A percentile compares a stretch with the other conserved stretches of the same genome.
Conservation (phyloP, 192 early-diverging fungal genomes). For the Entrophospora sp. region DNA sequence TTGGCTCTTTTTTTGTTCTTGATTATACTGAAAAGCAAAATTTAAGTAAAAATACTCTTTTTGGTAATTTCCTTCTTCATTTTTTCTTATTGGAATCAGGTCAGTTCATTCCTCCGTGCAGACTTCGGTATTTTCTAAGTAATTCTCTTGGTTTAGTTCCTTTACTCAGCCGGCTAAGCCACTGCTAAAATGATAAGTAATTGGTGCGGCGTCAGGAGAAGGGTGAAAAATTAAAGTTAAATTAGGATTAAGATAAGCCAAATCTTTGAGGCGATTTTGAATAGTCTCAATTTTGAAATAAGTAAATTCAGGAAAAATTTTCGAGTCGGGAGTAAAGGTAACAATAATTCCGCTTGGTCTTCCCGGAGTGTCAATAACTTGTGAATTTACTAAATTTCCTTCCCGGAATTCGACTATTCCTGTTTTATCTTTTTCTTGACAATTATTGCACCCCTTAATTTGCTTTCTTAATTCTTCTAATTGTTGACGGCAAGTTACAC, state of each 20-base stretch:
- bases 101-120: background rate
- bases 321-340: background rate
- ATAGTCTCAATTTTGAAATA: slow-evolving; percentile 10
- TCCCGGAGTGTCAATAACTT: background rate
- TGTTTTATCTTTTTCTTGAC: background rate
- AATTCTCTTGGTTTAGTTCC: slow-evolving; percentile 3
- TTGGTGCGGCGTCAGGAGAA: background rate
- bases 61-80: no score
- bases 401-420: background rate
- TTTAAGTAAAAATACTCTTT: slow-evolving; percentile 6
- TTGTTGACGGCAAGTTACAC: no score
- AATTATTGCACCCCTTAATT: no score
- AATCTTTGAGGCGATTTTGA: background rate
- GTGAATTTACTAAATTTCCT: background rate
- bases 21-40: slow-evolving; percentile 3
- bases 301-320: slow-evolving; percentile 9
- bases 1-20: background rate
- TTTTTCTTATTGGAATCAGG: no score
- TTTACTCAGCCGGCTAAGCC: background rate
- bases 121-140: background rate
- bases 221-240: background rate
- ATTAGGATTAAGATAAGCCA: slow-evolving; percentile 10
- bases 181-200: slow-evolving; percentile 4
- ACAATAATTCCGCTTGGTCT: background rate
- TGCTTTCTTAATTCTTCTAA: no score